A percentile compares a stretch with the other conserved stretches of the same genome.
Conservation (phyloP, 768 basidiomycete species). For the Lactifluus volemus region DNA sequence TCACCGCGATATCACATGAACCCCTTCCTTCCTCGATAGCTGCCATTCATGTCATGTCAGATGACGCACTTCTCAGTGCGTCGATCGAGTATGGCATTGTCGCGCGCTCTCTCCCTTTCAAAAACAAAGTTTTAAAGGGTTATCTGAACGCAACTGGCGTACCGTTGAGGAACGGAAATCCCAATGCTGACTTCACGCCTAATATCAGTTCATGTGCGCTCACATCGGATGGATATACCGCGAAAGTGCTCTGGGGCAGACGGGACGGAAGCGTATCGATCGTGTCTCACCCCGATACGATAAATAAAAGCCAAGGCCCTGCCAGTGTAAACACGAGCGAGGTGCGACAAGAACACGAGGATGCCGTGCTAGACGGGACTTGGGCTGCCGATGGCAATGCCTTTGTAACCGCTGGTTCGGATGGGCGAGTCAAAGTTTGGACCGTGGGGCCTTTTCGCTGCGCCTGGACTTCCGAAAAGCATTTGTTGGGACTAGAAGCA, state of each 20-base stretch:
- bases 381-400: slow-evolving; percentile 36
- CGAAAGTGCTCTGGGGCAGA: slow-evolving; percentile 67
- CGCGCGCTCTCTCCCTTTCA: slow-evolving; percentile 62
- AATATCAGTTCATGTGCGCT: slow-evolving; percentile 53
- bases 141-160: slow-evolving; percentile 57
- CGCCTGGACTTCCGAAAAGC: slow-evolving; percentile 51
- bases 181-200: slow-evolving; percentile 66
- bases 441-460: slow-evolving; percentile 44
- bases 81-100: slow-evolving; percentile 64
- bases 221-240: slow-evolving; percentile 54
- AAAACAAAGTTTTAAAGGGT: slow-evolving; percentile 60
- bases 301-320: slow-evolving; percentile 42
- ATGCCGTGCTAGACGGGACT: slow-evolving; percentile 43
- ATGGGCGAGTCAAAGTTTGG: slow-evolving; percentile 73
- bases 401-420: slow-evolving; percentile 47
- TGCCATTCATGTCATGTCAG: slow-evolving; percentile 51
- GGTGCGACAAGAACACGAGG: slow-evolving; percentile 56
- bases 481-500: slow-evolving; percentile 28
- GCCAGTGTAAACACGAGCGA: slow-evolving; percentile 41
- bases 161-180: slow-evolving; percentile 57
- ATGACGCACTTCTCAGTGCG: slow-evolving; percentile 46
- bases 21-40: slow-evolving; percentile 55
- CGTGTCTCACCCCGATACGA: slow-evolving; percentile 46
- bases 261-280: slow-evolving; percentile 58
- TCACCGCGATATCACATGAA: slow-evolving; percentile 48